phyloP scores from a whole-genome alignment of 1,284 basidiomycete species.

The Cryptococcus sp. region DNA sequence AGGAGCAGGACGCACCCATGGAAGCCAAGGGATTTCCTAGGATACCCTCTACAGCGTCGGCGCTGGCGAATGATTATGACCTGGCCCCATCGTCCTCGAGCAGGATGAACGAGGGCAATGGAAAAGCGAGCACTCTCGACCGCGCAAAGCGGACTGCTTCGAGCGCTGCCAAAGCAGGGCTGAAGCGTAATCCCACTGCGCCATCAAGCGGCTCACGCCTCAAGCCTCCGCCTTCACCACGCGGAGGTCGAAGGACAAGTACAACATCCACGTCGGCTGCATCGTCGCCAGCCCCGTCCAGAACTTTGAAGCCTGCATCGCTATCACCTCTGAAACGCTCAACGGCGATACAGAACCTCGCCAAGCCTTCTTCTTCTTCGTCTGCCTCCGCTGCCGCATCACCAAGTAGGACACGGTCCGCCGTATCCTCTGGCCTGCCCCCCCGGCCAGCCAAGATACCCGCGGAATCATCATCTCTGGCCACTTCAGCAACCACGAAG shows the following conservation, averaged over 20 bases:
- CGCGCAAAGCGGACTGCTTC: no score
- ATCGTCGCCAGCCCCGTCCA: neutral
- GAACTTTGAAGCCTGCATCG: neutral
- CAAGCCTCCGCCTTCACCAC: no score
- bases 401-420: neutral
- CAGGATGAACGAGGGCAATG: no score
- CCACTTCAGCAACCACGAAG: neutral
- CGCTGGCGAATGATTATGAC: slow-evolving; percentile 11
- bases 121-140: no score
- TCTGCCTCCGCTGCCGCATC: neutral
- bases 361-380: slow-evolving; percentile 1
- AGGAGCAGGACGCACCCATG: neutral
- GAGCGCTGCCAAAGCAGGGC: no score
- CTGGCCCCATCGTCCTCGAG: no score
- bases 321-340: slow-evolving; percentile 8
- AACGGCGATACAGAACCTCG: slow-evolving; percentile 5
- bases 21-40: slow-evolving; percentile 10
- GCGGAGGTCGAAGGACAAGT: no score
- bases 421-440: neutral
- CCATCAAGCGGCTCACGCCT: no score
- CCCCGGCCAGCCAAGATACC: neutral
- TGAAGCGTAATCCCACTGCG: no score
- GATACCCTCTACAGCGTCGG: slow-evolving; percentile 20
- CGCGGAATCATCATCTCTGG: no score
- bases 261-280: no score